A percentile compares a stretch with the other conserved stretches of the same genome.
Conservation (phyloP, 495 filamentous ascomycete species). For the Amniculicola lignicola region DNA sequence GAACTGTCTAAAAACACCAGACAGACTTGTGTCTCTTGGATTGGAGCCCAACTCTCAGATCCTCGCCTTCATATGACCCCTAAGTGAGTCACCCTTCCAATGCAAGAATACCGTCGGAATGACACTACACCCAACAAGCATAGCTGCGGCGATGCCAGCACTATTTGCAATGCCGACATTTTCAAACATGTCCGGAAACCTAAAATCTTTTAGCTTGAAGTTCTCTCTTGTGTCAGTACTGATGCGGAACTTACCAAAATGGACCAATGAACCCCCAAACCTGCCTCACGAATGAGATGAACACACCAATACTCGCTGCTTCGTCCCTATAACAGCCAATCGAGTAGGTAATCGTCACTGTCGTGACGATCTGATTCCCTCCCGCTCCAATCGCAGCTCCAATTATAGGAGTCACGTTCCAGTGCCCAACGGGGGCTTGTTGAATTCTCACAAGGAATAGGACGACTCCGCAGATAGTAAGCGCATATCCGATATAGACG, state of each 20-base stretch:
- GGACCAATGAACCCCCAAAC: conserved; percentile 58
- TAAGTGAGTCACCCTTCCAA: conserved; percentile 32
- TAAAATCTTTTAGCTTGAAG: too few relatives aligned
- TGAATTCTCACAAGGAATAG: conserved; percentile 51
- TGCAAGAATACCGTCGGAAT: conserved; percentile 48
- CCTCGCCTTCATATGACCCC: conserved; percentile 12
- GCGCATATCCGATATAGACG: conserved; percentile 49
- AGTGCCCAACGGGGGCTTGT: conserved; percentile 42
- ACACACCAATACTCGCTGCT: conserved; percentile 54
- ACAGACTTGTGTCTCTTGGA: too few relatives aligned
- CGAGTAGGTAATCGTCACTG: conserved; percentile 53
- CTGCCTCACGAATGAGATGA: conserved; percentile 54
- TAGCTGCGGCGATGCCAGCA: conserved; percentile 44
- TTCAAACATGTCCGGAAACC: conserved; percentile 54
- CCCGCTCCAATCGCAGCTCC: conserved; percentile 50
- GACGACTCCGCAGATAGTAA: conserved; percentile 50
- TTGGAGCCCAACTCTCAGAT: too few relatives aligned
- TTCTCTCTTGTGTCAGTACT: too few relatives aligned
- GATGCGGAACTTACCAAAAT: conserved; percentile 48
- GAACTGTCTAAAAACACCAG: too few relatives aligned
- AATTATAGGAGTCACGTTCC: conserved; percentile 51
- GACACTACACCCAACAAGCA: conserved; percentile 48
- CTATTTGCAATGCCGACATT: conserved; percentile 46
- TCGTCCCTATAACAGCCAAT: conserved; percentile 52
- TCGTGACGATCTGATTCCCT: conserved; percentile 57